Evolutionary conservation across 1,284 basidiomycete species (phyloP), one percentile per base, ranked within the genome.

Genomic region (Austroboletus novae-zelandiae): DNA sequence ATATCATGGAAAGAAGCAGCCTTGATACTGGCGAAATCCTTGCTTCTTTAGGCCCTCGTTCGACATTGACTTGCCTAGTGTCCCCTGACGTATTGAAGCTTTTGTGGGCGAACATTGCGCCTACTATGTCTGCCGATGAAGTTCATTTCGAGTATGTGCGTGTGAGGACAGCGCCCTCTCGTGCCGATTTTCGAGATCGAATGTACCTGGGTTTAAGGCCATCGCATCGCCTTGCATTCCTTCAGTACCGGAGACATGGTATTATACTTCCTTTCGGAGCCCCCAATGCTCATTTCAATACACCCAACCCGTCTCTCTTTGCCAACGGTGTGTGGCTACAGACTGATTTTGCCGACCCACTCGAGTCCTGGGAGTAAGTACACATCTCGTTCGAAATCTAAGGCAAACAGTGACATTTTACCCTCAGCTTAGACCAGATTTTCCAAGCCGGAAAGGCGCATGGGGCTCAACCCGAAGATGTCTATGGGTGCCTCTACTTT

Each of bases 401-500:
- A 32, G 32, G n/a, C 1, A 43, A 45, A 8, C 2, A 39, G 4
- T 66, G 20, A 60, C 43, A 9, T 8, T 2, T 32, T 7, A n/a
- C 41, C 30, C 5, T 48, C 37, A 57, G 60, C 30, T 0, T 49
- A 31, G 50, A 64, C 23, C n/a, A 45, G 10, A 60, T 74, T 30
- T 53, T 76, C 13, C 32, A 52, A 40, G 58, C 61, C 0, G 74
- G 74, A 36, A 65, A 58, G 49, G 59, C 56, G 0, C 66, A 71
- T 15, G 74, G 74, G 9, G 69, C 67, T 5, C 63, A 61, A 13
- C 51, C 63, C 0, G 73, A 69, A 47, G 77, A 78, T 55, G 60
- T 78, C 32, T 75, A 74, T 43, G 76, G 76, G 2, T 76, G 75
- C 47, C 68, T 78, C 23, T 77, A 75, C 56, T 75, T 77, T 47